Base-by-base conservation (phyloP, 2,329 filamentous ascomycete genomes). In the Diaporthe caulivora region DNA sequence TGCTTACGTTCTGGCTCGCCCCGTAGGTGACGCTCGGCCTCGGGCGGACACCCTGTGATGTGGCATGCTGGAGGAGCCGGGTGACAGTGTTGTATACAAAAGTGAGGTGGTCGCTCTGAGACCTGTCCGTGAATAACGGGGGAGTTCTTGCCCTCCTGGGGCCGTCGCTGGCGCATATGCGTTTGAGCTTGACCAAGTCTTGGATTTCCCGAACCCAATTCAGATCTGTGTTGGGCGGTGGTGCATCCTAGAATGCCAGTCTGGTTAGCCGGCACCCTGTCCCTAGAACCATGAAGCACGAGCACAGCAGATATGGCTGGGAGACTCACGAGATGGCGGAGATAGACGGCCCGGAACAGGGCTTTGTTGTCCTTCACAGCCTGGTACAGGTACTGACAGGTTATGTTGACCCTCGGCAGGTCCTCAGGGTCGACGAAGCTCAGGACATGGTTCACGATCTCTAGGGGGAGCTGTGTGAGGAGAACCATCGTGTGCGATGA, bases 391-490 rank as follows among this genome's bases (percentile, higher is more conserved):
- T 78, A 80, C 24, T 82, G 85, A 79, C 89, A 93, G 60, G 87
- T 87, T 73, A 80, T 81, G 49, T 86, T 85, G 57, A 93, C 79
- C 10, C 82, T 79, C 1, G 85, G 83, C 11, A 94, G 82, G 75
- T 93, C 92, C 53, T 81, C 80, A 1, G 90, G 89, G 37, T 88
- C 82, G 49, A 92, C 84, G 76, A 87, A 85, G 72, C 80, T 81
- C 75, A 94, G 84, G 76, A 94, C 89, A 78, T 87, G 84, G 77
- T 92, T 89, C 34, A 93, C 79, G 54, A 93, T 86, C 83, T 94
- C 92, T 9, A 88, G 85, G 11, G 91, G 91, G 29, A 92, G 86
- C 55, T 83, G 79, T 0, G 80, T 82, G n/a, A 86, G 69, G 71
- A 77, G 73, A 13, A 75, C 73, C 81, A 82, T 83, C 40, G 40